These are phyloP conservation scores for Ogataea corticis DNA, from an alignment of 805 yeast genomes.

Conservation along the genomic window DNA sequence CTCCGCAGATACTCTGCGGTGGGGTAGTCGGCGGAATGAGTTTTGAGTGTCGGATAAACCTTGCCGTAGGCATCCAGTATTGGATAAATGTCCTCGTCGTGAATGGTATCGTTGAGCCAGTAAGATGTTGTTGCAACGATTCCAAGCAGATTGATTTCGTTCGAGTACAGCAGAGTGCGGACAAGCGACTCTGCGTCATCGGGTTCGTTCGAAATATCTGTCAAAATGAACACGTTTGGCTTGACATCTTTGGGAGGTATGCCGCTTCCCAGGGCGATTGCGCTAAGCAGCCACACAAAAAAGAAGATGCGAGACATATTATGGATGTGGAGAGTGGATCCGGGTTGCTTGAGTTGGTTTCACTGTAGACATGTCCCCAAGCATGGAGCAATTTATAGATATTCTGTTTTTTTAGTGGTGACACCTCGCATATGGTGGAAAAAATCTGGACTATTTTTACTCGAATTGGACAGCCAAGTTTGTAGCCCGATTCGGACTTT, in stretches of 20 bases:
- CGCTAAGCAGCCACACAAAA: no score
- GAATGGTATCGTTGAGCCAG: conserved; percentile 33
- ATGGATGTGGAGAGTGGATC: no score
- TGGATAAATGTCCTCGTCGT: conserved; percentile 34
- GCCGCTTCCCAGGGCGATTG: neutral
- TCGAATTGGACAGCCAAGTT: no score
- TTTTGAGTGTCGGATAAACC: conserved; percentile 27
- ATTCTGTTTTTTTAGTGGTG: no score
- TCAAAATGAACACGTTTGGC: conserved; percentile 32
- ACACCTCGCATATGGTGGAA: no score
- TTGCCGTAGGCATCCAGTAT: conserved; percentile 33
- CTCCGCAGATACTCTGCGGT: conserved; percentile 28
- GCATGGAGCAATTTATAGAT: no score
- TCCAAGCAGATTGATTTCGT: conserved; percentile 32
- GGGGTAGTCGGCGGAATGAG: conserved; percentile 32
- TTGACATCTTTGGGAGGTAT: conserved; percentile 19
- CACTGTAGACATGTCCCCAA: no score
- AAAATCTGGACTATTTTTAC: no score
- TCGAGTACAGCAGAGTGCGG: conserved; percentile 32
- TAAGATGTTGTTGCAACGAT: conserved; percentile 36
- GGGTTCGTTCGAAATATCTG: conserved; percentile 36
- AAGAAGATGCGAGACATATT: no score
- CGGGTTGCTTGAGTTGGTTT: no score
- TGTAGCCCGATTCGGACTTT: no score
- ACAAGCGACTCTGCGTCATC: conserved; percentile 36